phyloP scores from a whole-genome alignment of 345 rosid genomes.

The Murraya paniculata region DNA sequence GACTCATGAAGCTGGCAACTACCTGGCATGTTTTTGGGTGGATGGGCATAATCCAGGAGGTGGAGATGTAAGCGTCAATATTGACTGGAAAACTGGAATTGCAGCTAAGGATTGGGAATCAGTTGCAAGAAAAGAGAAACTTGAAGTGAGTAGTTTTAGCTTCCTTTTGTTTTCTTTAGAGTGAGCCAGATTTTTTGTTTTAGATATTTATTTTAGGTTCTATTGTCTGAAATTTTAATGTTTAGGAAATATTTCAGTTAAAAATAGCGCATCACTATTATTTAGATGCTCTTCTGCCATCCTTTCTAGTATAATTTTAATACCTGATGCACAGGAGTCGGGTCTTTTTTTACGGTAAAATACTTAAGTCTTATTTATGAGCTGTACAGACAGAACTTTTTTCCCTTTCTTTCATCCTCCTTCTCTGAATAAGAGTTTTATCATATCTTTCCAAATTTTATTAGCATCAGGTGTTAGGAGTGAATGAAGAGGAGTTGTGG shows the following conservation, averaged over 20 bases:
- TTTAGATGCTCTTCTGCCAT: background rate
- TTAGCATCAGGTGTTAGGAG: background rate
- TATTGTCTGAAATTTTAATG: background rate
- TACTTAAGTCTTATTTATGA: background rate
- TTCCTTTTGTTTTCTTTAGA: background rate
- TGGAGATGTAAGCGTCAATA: constrained; percentile 53
- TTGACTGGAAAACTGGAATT: constrained; percentile 92
- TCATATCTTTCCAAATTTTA: background rate
- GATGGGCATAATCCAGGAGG: constrained; percentile 31
- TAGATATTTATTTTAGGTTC: background rate
- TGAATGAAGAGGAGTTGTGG: background rate
- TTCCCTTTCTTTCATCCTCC: background rate
- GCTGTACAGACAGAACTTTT: background rate
- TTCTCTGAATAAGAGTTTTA: background rate
- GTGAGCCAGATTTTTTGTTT: background rate
- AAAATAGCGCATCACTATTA: background rate
- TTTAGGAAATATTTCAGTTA: background rate
- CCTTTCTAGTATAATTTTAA: background rate
- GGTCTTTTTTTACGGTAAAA: background rate
- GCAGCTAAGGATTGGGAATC: constrained; percentile 91
- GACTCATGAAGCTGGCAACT: constrained; percentile 74
- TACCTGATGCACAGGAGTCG: background rate
- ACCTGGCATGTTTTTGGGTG: constrained; percentile 72
- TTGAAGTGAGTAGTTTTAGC: constrained; percentile 53
- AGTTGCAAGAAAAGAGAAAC: constrained; percentile 80